Evolutionary conservation across 129 eudicot species (phyloP).

Genomic region (Escallonia herrerae): DNA sequence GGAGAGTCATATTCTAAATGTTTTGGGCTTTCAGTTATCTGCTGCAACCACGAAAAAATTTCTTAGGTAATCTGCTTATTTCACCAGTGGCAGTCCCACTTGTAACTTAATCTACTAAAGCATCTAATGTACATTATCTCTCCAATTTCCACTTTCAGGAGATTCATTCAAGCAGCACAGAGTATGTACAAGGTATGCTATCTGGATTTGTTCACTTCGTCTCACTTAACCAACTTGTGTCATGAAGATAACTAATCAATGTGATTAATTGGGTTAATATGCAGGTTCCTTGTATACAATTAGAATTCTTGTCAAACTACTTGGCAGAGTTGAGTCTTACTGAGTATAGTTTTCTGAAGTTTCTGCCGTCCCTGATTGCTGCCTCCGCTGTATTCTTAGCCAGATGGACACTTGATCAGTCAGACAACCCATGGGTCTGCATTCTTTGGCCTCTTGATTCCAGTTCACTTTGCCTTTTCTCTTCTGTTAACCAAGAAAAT

Average conservation of each 20-base stretch:
- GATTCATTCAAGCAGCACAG: slow-evolving; percentile 88
- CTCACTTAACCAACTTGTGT: background rate
- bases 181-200: slow-evolving; percentile 55
- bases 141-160: slow-evolving; percentile 36
- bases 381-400: slow-evolving; percentile 96
- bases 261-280: slow-evolving; percentile 7
- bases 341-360: slow-evolving; percentile 67
- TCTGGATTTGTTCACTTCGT: background rate
- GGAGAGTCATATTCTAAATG: slow-evolving; percentile 70
- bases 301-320: slow-evolving; percentile 75
- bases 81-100: background rate
- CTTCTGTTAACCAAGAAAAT: slow-evolving; percentile 11
- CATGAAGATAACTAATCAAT: background rate
- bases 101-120: slow-evolving; percentile 3
- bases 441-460: slow-evolving; percentile 6
- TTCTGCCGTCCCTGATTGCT: slow-evolving; percentile 75
- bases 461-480: background rate
- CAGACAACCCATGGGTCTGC: slow-evolving; percentile 82
- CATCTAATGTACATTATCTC: slow-evolving; percentile 12
- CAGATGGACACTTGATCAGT: slow-evolving; percentile 90
- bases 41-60: slow-evolving; percentile 80
- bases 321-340: slow-evolving; percentile 77
- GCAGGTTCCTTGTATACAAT: slow-evolving; percentile 65
- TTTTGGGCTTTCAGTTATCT: slow-evolving; percentile 56
- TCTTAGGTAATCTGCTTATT: slow-evolving; percentile 44